Evolutionary conservation across 257 asterid species (phyloP), one percentile per base, ranked within the genome.

Genomic region (Capsicum baccatum): DNA sequence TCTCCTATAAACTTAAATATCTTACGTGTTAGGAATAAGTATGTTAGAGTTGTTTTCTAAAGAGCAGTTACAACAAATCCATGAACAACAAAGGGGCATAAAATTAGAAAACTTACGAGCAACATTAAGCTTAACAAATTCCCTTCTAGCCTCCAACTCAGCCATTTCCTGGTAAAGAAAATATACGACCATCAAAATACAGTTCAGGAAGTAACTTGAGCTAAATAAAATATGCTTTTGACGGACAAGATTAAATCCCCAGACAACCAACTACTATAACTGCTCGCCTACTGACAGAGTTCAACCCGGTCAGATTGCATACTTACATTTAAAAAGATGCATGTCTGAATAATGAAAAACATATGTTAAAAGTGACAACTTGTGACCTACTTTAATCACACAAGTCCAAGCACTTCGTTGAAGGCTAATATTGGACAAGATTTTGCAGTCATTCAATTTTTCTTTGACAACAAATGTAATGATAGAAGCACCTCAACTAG

Each of bases 111-210:
- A 89, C 98, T 91, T 91, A 97, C 99, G 90, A 83, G 98, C 97
- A 90, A 97, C 93, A 86, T 92, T 95, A 86, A 89, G 89, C 85
- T 86, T 92, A 83, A 97, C 92, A 57, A 89, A 95, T 86, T 92
- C 98, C 86, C 99, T 92, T 89, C 96, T 94, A 82, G 95, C 96
- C 87, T 95, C 99, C 62, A 97, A 88, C 88, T 91, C 95, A 84
- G 92, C 93, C 94, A 95, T 87, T 93, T 97, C 99, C 99, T 96
- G 92, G 59, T 35, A 88, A 76, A 79, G 62, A 79, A 90, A 85
- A 86, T 82, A 82, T 44, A 37, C 37, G 73, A 19, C 47, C 82
- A 33, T 78, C 82, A 78, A 78, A 21, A 54, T 0, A 76, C 12
- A 54, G 64, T 78, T 26, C 82, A 8, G 26, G 50, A 54, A 54